Percentiles rank a stretch among this genome's conserved stretches.
These are phyloP conservation scores for Papiliotrema nemorosa DNA, from an alignment of 1,284 basidiomycete genomes.

Conservation along the genomic window DNA sequence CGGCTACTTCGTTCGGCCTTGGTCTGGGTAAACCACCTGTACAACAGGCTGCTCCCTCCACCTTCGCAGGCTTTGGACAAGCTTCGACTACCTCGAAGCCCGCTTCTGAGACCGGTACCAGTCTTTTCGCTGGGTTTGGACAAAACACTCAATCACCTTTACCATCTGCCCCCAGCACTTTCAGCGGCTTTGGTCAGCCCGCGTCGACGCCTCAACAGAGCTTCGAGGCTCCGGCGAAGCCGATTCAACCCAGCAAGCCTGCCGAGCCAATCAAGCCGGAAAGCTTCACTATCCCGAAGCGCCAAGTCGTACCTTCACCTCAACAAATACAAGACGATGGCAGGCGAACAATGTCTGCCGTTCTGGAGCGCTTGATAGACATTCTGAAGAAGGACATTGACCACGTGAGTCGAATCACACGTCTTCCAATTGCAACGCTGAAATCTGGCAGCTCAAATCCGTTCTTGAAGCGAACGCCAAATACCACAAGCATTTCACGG, in stretches of 20 bases:
- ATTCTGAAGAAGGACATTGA: slow-evolving; percentile 44
- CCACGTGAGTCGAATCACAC: slow-evolving; percentile 11
- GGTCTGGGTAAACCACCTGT: slow-evolving; percentile 6
- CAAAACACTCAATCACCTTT: not conserved
- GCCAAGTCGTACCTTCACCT: slow-evolving; percentile 31
- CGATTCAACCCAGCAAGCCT: too few species aligned
- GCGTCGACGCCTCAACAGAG: not conserved
- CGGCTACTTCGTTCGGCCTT: not conserved
- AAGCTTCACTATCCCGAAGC: slow-evolving; percentile 22
- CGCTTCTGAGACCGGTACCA: too few species aligned
- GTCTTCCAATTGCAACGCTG: too few species aligned
- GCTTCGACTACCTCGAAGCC: not conserved
- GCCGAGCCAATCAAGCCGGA: too few species aligned
- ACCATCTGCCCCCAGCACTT: not conserved
- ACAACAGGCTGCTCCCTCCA: not conserved
- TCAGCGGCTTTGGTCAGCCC: slow-evolving; percentile 7
- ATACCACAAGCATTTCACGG: slow-evolving; percentile 28
- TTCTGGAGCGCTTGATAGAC: slow-evolving; percentile 42
- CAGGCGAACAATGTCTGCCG: slow-evolving; percentile 23
- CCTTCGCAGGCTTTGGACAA: not conserved
- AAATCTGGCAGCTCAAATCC: too few species aligned
- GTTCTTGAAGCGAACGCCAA: slow-evolving; percentile 30
- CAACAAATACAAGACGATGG: slow-evolving; percentile 29
- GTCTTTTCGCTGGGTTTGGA: too few species aligned
- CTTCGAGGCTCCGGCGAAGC: too few species aligned